Conservation (phyloP, 148 eudicot species). For the Cornus florida region DNA sequence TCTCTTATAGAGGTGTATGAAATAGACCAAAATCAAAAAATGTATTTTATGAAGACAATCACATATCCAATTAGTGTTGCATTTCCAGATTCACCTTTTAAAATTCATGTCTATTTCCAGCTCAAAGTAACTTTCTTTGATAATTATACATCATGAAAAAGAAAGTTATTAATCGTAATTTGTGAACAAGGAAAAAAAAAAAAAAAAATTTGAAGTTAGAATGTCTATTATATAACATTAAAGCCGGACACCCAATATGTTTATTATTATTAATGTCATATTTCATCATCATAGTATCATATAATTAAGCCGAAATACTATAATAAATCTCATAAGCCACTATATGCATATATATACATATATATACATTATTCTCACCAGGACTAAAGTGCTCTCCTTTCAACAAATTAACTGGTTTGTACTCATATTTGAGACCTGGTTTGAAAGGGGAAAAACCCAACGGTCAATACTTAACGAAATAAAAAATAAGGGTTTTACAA, state of each 20-base stretch:
- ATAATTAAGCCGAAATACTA: too few species aligned
- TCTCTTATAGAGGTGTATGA: too few species aligned
- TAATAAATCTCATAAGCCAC: too few species aligned
- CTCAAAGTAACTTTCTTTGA: neutral
- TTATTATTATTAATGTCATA: too few species aligned
- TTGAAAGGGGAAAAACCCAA: neutral
- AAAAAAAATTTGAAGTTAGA: too few species aligned
- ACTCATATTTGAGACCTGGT: conserved; percentile 61
- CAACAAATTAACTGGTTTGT: conserved; percentile 50
- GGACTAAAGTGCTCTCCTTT: conserved; percentile 52
- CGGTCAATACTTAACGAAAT: neutral
- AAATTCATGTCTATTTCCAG: neutral
- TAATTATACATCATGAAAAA: neutral
- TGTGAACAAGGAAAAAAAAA: too few species aligned
- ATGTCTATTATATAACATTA: too few species aligned
- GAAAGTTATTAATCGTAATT: neutral
- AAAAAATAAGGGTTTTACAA: neutral
- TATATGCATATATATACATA: neutral
- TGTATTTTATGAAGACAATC: neutral
- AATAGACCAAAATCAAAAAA: neutral
- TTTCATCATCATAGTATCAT: too few species aligned
- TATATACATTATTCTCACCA: conserved; percentile 30
- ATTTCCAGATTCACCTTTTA: neutral
- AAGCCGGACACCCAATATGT: too few species aligned
- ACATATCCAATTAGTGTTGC: neutral